phyloP scores from a whole-genome alignment of 345 rosid species.

The Clausena lansium region DNA sequence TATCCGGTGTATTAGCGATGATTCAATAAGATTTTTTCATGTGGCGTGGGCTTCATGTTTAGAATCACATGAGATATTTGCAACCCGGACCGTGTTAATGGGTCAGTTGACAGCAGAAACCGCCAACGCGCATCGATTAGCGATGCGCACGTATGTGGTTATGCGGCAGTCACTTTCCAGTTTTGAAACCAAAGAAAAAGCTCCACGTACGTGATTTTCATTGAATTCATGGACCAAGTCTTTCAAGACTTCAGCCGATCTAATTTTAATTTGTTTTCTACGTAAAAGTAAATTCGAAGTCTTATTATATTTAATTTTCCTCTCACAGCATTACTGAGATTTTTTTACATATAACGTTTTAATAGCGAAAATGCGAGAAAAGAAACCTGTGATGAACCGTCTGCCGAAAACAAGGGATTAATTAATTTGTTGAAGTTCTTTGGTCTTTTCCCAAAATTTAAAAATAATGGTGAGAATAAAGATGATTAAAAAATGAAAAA shows the following conservation, averaged over 20 bases:
- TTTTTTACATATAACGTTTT: not conserved
- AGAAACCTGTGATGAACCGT: not conserved
- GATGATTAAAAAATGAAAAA: not conserved
- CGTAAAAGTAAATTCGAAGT: not conserved
- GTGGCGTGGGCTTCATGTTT: too few relatives aligned
- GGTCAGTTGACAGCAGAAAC: too few relatives aligned
- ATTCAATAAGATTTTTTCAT: too few relatives aligned
- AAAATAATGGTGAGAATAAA: not conserved
- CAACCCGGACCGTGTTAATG: too few relatives aligned
- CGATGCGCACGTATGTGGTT: too few relatives aligned
- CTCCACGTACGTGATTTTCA: too few relatives aligned
- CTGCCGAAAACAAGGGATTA: not conserved
- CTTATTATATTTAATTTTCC: not conserved
- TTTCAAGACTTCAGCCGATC: too few relatives aligned
- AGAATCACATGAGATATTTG: too few relatives aligned
- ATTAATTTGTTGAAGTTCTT: not conserved
- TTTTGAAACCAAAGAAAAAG: too few relatives aligned
- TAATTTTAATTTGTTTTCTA: not conserved
- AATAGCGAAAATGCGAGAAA: not conserved
- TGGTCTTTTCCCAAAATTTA: not conserved
- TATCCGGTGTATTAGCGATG: too few relatives aligned
- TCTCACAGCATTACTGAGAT: not conserved
- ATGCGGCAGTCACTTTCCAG: too few relatives aligned
- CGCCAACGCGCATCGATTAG: too few relatives aligned
- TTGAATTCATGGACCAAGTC: not conserved